Conservation (phyloP, 2,329 filamentous ascomycete species). For the Aaosphaeria arxii region DNA sequence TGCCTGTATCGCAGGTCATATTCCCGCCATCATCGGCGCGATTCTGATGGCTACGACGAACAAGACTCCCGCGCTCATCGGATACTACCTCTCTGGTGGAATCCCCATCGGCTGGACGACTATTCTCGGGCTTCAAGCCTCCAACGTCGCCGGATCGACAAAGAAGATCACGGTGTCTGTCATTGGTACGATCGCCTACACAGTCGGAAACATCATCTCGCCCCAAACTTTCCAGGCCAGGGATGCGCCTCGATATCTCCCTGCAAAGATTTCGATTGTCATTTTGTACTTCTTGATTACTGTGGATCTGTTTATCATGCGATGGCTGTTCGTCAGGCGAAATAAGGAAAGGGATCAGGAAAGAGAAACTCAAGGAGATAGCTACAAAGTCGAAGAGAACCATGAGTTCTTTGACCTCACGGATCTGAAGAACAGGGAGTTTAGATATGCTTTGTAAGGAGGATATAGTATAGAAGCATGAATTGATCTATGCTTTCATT, state of each 20-base stretch:
- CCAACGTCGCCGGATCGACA: constrained; percentile 31
- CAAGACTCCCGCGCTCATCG: constrained; percentile 33
- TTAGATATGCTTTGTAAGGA: constrained; percentile 9
- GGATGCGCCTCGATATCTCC: constrained; percentile 25
- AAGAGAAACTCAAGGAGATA: neutral
- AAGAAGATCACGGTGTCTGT: constrained; percentile 37
- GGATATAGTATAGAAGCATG: too few relatives aligned
- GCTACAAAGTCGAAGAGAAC: constrained; percentile 9
- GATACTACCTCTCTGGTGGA: constrained; percentile 38
- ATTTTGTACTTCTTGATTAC: constrained; percentile 32
- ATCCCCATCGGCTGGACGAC: constrained; percentile 41
- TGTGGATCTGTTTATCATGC: constrained; percentile 20
- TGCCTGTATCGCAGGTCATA: constrained; percentile 35
- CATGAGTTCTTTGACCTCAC: constrained; percentile 1
- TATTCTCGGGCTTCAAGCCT: constrained; percentile 36
- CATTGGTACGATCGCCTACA: constrained; percentile 33
- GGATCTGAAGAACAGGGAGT: constrained; percentile 15
- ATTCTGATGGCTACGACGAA: constrained; percentile 40
- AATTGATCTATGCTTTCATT: too few relatives aligned
- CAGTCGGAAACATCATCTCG: constrained; percentile 42
- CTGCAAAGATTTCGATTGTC: constrained; percentile 45
- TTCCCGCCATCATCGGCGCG: constrained; percentile 36
- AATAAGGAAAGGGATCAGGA: constrained; percentile 12
- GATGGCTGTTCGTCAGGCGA: constrained; percentile 14
- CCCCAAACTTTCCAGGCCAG: constrained; percentile 42